Base-by-base conservation (phyloP, 129 eudicot species). In the Lactuca saligna region DNA sequence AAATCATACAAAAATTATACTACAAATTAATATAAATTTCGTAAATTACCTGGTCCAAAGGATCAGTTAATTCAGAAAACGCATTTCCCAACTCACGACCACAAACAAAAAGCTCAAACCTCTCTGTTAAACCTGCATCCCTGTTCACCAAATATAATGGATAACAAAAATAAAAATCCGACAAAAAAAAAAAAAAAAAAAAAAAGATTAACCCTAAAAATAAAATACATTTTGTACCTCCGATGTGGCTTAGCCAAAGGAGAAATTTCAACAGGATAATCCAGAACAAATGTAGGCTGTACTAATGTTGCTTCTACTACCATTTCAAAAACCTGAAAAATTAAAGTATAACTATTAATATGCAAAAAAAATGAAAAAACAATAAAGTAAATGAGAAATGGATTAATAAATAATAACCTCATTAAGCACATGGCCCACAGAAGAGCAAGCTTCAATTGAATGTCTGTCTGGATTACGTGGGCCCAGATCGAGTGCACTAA, bases 81-180 rank as follows among this genome's bases (percentile, higher is more conserved):
- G 98, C 96, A 75, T 92, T 92, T 32, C 90, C 98, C 64, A 92
- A 71, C 73, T 92, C 98, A 34, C 98, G 98, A n/a, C 98, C 98
- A 78, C 98, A 92, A 42, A 92, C 78, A 61, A 92, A 92, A 17
- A 92, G 87, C 78, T 92, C 98, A 73, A 92, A 92, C 78, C 98
- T 89, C 86, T 92, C 98, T 11, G 98, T 92, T 72, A 92, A 86
- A 12, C 98, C 98, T 39, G 85, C 83, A 68, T 80, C 78, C 74
- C 98, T 92, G 72, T 14, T 25, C 29, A 25, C 29, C 29, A 25
- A 25, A 25, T 25, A 25, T 25, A 25, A 25, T 25, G 29, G 29
- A 25, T 25, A 25, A 20, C 20, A 20, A 25, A 25, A 25, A 25
- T 25, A 25, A 25, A 25, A 25, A 25, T 25, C 29, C 2, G 29